A percentile compares a stretch with the other conserved stretches of the same genome.
phyloP scores from a whole-genome alignment of 2,329 filamentous ascomycete genomes.

The Fusarium vanettenii region DNA sequence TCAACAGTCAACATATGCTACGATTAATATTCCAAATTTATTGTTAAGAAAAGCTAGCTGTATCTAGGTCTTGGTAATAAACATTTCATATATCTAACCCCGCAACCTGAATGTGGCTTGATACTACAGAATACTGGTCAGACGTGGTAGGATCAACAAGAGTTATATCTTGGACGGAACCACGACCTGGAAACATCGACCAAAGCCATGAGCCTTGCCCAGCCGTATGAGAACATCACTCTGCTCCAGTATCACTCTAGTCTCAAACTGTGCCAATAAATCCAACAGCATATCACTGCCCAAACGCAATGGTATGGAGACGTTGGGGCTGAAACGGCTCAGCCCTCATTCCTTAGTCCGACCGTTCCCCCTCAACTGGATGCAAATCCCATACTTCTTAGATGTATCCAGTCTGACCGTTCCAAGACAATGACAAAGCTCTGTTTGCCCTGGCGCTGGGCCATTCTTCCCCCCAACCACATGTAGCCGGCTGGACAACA shows the following conservation, averaged over 20 bases:
- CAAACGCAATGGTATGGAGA: background rate
- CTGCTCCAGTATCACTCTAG: too few species aligned
- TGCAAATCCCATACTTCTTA: background rate
- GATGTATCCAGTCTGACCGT: too few species aligned
- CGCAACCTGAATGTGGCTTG: background rate
- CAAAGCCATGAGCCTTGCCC: background rate
- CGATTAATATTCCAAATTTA: background rate
- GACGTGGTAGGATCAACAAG: background rate
- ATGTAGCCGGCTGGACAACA: background rate
- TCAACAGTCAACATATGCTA: background rate
- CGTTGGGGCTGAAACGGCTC: background rate
- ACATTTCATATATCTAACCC: background rate
- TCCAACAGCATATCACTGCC: background rate
- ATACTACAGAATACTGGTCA: background rate
- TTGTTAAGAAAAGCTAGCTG: too few species aligned
- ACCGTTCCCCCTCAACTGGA: background rate
- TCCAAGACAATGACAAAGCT: background rate
- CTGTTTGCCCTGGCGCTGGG: background rate
- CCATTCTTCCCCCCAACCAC: background rate
- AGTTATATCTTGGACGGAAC: background rate
- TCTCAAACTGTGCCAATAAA: background rate
- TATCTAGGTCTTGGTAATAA: background rate
- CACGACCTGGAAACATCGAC: background rate
- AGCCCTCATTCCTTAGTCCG: background rate
- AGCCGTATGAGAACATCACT: background rate